Conservation (phyloP, 2,329 filamentous ascomycete species). For the Aspergillus udagawae region DNA sequence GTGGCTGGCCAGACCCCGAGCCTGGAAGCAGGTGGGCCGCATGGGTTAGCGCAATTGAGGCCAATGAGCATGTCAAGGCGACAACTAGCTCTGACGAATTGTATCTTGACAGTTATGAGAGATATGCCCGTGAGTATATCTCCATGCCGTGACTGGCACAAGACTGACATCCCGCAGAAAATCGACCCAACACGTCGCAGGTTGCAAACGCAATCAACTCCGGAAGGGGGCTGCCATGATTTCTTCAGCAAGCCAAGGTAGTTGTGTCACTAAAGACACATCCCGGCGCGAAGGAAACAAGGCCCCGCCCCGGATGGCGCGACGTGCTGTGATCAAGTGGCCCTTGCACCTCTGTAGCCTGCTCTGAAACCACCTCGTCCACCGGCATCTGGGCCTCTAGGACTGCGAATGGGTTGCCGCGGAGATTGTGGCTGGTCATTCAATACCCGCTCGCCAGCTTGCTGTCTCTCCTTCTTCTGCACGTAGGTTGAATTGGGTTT, state of each 20-base stretch:
- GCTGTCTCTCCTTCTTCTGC: conserved; percentile 41
- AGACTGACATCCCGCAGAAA: conserved; percentile 41
- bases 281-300: background rate
- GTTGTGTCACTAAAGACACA: background rate
- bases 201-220: conserved; percentile 58
- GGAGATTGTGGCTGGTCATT: conserved; percentile 27
- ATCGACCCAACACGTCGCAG: conserved; percentile 56
- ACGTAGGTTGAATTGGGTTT: conserved; percentile 55
- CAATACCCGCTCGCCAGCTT: conserved; percentile 36
- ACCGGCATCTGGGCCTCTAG: conserved; percentile 72
- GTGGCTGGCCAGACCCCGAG: conserved; percentile 63
- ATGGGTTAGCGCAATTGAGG: conserved; percentile 69
- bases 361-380: conserved; percentile 78
- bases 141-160: background rate
- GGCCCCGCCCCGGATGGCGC: background rate
- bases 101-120: conserved; percentile 64
- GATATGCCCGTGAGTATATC: conserved; percentile 52
- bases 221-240: conserved; percentile 50
- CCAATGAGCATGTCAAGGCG: conserved; percentile 57
- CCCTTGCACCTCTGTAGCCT: conserved; percentile 57
- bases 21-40: conserved; percentile 61
- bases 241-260: background rate
- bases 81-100: conserved; percentile 65
- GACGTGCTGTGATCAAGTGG: conserved; percentile 11
- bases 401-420: conserved; percentile 66